Evolutionary conservation across 2,329 filamentous ascomycete species (phyloP).

Genomic region (Fusarium tupiense): DNA sequence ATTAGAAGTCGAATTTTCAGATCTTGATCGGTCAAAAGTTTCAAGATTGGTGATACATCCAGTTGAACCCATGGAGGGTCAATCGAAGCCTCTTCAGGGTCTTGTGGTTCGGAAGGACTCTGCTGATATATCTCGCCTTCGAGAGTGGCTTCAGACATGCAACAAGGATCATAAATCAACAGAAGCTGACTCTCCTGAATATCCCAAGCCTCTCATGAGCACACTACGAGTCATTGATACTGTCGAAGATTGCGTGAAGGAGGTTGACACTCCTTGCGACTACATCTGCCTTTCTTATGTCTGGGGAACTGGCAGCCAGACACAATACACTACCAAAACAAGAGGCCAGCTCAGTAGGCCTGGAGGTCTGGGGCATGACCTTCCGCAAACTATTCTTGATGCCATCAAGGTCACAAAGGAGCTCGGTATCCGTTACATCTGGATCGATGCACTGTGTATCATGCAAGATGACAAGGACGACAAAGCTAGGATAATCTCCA

Average conservation of each 20-base stretch:
- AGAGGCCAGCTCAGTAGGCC: neutral
- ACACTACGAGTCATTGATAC: slow-evolving; percentile 5
- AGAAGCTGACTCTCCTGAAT: neutral
- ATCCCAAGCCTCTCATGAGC: neutral
- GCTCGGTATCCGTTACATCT: slow-evolving; percentile 13
- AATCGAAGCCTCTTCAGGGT: neutral
- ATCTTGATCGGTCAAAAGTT: neutral
- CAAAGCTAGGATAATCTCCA: slow-evolving; percentile 11
- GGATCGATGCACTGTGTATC: slow-evolving; percentile 24
- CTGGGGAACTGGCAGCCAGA: slow-evolving; percentile 22
- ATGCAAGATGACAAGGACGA: slow-evolving; percentile 14
- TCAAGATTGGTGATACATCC: neutral
- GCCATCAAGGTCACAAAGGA: slow-evolving; percentile 4
- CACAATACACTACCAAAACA: slow-evolving; percentile 17
- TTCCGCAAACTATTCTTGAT: slow-evolving; percentile 21
- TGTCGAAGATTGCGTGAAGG: neutral
- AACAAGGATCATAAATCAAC: neutral
- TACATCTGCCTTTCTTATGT: slow-evolving; percentile 21
- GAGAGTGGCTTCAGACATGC: neutral
- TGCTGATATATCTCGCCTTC: neutral
- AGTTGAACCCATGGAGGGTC: neutral
- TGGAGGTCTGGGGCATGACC: neutral
- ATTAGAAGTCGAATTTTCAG: slow-evolving; percentile 5
- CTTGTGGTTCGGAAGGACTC: neutral
- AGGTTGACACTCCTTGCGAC: neutral